Evolutionary conservation across 2,329 filamentous ascomycete genomes (phyloP).

Genomic region (Periconia macrospinosa): DNA sequence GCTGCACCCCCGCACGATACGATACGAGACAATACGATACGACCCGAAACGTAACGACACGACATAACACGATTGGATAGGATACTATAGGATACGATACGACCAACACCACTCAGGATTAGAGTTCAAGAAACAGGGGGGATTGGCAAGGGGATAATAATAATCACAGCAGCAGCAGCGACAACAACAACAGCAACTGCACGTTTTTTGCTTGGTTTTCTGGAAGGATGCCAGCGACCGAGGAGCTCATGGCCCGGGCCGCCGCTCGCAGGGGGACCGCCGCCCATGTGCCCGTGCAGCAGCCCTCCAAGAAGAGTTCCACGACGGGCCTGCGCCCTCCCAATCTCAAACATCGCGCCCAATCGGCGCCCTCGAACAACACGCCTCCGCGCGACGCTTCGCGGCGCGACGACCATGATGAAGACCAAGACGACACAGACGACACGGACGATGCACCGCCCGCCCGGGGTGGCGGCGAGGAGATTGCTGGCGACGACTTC

Average conservation of each 20-base stretch:
- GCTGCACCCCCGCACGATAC: no score
- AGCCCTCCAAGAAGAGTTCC: slow-evolving; percentile 3
- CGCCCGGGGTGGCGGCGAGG: slow-evolving; percentile 50
- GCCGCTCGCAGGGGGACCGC: slow-evolving; percentile 9
- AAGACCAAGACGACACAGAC: slow-evolving; percentile 17
- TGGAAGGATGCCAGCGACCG: slow-evolving; percentile 20
- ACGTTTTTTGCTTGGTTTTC: neutral
- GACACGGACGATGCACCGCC: slow-evolving; percentile 49
- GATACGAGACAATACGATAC: neutral
- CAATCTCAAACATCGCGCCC: slow-evolving; percentile 38
- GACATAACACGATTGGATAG: no score
- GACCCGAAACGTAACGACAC: neutral
- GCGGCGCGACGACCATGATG: no score
- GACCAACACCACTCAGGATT: no score
- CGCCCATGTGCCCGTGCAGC: slow-evolving; percentile 11
- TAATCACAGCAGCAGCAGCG: neutral
- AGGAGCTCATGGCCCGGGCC: neutral
- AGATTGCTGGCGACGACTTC: slow-evolving; percentile 44
- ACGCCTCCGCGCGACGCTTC: slow-evolving; percentile 15
- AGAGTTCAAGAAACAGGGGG: no score
- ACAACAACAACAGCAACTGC: neutral
- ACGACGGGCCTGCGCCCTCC: slow-evolving; percentile 26
- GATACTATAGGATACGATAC: no score
- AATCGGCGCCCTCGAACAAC: slow-evolving; percentile 38
- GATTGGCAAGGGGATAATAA: neutral